Conservation (phyloP, 108 stramenopile species). For the Cyclotella kingstonii region DNA sequence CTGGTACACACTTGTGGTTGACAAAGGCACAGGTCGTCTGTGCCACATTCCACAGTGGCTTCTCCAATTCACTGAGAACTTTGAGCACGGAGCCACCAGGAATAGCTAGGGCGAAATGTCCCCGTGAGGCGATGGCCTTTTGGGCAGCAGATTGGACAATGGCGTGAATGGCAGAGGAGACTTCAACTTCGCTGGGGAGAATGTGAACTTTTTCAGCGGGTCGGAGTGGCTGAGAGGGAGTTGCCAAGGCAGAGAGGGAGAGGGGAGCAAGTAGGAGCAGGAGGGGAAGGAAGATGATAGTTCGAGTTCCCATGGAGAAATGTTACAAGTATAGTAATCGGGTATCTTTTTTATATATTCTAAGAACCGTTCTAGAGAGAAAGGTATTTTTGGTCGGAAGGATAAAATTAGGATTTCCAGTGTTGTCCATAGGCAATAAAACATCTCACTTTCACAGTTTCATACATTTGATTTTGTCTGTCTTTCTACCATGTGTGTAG, state of each 20-base stretch:
- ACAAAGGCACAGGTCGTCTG: constrained; percentile 74
- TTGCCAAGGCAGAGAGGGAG: not conserved
- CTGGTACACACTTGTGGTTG: constrained; percentile 80
- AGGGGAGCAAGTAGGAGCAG: too few species aligned
- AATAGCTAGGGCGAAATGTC: constrained; percentile 74
- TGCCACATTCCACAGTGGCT: constrained; percentile 26
- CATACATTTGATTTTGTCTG: too few species aligned
- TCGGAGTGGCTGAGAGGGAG: constrained; percentile 3
- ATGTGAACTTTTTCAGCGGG: constrained; percentile 44
- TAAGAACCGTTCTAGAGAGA: too few species aligned
- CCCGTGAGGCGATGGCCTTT: constrained; percentile 54
- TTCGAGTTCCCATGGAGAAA: too few species aligned
- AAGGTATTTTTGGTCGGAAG: too few species aligned
- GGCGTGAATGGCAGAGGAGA: constrained; percentile 39
- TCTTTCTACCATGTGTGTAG: too few species aligned
- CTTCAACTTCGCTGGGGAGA: constrained; percentile 43
- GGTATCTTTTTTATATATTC: too few species aligned
- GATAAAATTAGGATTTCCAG: too few species aligned
- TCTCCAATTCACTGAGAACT: constrained; percentile 50
- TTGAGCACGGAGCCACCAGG: constrained; percentile 81
- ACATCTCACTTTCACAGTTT: too few species aligned
- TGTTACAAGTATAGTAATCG: too few species aligned
- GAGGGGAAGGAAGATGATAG: too few species aligned
- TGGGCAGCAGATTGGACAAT: constrained; percentile 45
- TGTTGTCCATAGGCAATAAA: too few species aligned